These are phyloP conservation scores for Fusarium napiforme DNA, from an alignment of 2,329 filamentous ascomycete species.

Conservation along the genomic window DNA sequence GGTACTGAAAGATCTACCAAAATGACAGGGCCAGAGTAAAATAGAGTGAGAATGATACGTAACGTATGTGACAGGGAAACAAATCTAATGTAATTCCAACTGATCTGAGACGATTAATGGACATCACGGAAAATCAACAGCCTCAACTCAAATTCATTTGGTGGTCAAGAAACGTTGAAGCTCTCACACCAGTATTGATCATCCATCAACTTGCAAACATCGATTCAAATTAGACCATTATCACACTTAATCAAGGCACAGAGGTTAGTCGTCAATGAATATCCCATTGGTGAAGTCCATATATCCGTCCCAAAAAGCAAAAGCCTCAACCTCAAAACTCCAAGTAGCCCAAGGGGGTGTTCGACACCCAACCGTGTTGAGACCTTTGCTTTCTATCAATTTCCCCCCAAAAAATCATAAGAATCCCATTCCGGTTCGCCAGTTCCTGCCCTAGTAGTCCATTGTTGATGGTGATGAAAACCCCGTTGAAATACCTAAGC, in stretches of 20 bases:
- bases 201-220: neutral
- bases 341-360: conserved; percentile 17
- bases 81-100: too few species aligned
- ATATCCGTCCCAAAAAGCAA: conserved; percentile 26
- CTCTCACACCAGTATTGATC: neutral
- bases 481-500: neutral
- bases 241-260: neutral
- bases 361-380: conserved; percentile 22
- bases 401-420: conserved; percentile 3
- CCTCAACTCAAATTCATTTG: neutral
- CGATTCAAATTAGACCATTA: neutral
- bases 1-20: conserved; percentile 2
- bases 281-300: conserved; percentile 25
- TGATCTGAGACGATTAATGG: neutral
- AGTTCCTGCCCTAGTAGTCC: neutral
- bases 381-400: conserved; percentile 38
- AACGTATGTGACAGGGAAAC: neutral
- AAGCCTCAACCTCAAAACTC: conserved; percentile 34
- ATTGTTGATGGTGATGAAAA: neutral
- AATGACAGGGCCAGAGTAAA: neutral
- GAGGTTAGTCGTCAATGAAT: conserved; percentile 15
- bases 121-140: neutral
- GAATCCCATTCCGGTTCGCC: conserved; percentile 16
- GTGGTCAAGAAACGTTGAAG: neutral
- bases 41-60: neutral